Conservation (phyloP, 805 yeast genomes). For the Sugiyamaella americana region DNA sequence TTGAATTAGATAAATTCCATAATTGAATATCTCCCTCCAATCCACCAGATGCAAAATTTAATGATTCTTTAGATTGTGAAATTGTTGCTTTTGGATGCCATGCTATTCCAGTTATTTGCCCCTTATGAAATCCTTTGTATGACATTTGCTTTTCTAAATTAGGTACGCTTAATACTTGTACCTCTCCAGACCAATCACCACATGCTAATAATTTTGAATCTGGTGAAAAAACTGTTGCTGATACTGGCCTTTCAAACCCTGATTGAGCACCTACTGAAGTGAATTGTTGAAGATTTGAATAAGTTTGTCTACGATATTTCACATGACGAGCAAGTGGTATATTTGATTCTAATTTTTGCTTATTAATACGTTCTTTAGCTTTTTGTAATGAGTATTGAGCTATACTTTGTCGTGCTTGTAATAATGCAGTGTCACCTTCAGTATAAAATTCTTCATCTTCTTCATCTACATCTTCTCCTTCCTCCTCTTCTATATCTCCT, state of each 20-base stretch:
- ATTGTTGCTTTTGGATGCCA: slow-evolving; percentile 44
- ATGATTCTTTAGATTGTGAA: slow-evolving; percentile 14
- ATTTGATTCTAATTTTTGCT: slow-evolving; percentile 30
- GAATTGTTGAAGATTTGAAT: slow-evolving; percentile 31
- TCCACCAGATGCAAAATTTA: slow-evolving; percentile 40
- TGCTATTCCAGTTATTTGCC: slow-evolving; percentile 64
- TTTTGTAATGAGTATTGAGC: slow-evolving; percentile 45
- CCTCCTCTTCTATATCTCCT: slow-evolving; percentile 14
- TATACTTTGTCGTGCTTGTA: slow-evolving; percentile 46
- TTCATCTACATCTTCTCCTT: slow-evolving; percentile 32
- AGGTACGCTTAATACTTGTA: slow-evolving; percentile 43
- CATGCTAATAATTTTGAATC: slow-evolving; percentile 42
- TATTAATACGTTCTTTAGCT: slow-evolving; percentile 40
- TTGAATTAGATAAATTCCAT: slow-evolving; percentile 25
- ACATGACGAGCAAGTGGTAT: slow-evolving; percentile 41
- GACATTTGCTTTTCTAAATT: slow-evolving; percentile 31
- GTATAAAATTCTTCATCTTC: slow-evolving; percentile 76
- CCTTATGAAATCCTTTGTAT: slow-evolving; percentile 45
- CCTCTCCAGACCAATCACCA: slow-evolving; percentile 81
- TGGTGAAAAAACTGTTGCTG: slow-evolving; percentile 46
- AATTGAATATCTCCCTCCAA: slow-evolving; percentile 39
- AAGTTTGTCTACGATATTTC: slow-evolving; percentile 41
- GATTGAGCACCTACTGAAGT: slow-evolving; percentile 63
- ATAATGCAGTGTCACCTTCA: slow-evolving; percentile 58
- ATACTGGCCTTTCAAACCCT: slow-evolving; percentile 62